Conservation (phyloP, 768 basidiomycete genomes). For the Calocybe indica region DNA sequence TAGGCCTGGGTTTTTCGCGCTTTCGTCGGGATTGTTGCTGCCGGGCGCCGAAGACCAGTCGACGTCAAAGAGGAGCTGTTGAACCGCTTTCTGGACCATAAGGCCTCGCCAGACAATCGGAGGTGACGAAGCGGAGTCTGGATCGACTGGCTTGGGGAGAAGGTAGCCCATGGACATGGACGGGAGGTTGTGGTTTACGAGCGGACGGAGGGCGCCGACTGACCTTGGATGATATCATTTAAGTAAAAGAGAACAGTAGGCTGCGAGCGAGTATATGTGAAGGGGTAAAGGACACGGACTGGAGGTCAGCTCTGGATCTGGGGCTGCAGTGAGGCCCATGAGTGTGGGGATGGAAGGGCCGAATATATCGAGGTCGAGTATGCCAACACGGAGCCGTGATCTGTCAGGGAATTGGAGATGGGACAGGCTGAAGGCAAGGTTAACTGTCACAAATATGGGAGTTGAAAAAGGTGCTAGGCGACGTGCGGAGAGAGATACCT, state of each 20-base stretch:
- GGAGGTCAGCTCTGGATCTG: slow-evolving; percentile 72
- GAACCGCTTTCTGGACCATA: slow-evolving; percentile 98
- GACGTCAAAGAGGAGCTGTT: slow-evolving; percentile 93
- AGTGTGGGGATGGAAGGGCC: slow-evolving; percentile 92
- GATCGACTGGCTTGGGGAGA: slow-evolving; percentile 49
- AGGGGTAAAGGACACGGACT: slow-evolving; percentile 34
- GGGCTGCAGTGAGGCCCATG: slow-evolving; percentile 77
- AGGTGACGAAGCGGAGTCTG: slow-evolving; percentile 54
- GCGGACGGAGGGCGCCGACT: slow-evolving; percentile 77
- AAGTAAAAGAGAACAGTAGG: neutral
- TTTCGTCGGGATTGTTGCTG: slow-evolving; percentile 9
- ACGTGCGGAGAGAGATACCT: slow-evolving; percentile 33
- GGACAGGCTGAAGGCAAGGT: slow-evolving; percentile 74
- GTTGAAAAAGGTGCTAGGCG: no score
- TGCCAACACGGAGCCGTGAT: slow-evolving; percentile 61
- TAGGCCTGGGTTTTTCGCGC: slow-evolving; percentile 32
- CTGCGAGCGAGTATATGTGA: neutral
- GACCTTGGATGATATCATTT: neutral
- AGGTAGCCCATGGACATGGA: slow-evolving; percentile 99
- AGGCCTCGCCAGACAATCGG: slow-evolving; percentile 94
- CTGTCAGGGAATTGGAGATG: slow-evolving; percentile 29
- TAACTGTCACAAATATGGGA: slow-evolving; percentile 39
- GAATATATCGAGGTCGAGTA: slow-evolving; percentile 94
- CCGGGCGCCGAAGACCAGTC: slow-evolving; percentile 62
- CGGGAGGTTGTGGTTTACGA: slow-evolving; percentile 83